Percentiles rank a stretch among this genome's conserved stretches.
Conservation (phyloP, 768 basidiomycete genomes). For the Mycena capillaripes region DNA sequence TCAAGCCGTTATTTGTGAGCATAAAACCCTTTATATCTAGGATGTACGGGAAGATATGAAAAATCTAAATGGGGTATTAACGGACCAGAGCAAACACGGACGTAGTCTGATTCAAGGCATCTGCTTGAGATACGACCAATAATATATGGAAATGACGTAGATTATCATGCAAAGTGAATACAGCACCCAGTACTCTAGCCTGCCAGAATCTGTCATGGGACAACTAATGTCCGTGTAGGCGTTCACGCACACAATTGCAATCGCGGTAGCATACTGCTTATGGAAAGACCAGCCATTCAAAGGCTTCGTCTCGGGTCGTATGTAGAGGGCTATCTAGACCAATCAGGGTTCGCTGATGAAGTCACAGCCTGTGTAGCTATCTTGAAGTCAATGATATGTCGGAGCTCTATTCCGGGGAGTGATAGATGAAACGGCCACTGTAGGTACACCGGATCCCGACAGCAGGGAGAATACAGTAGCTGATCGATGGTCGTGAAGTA, state of each 20-base stretch:
- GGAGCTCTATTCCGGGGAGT: no score
- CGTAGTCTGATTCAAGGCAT: not conserved
- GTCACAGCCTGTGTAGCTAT: no score
- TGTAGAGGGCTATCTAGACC: no score
- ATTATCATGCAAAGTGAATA: slow-evolving; percentile 15
- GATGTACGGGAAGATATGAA: not conserved
- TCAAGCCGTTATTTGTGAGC: not conserved
- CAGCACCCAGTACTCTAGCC: slow-evolving; percentile 13
- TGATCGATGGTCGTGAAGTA: no score
- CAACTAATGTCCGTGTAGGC: not conserved
- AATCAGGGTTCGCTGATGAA: no score
- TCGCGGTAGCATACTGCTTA: slow-evolving; percentile 4
- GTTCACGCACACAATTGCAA: slow-evolving; percentile 9
- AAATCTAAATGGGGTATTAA: no score
- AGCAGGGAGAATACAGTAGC: no score
- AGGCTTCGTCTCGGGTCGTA: not conserved
- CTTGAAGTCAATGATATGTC: no score
- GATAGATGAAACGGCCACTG: no score
- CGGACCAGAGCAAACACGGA: no score
- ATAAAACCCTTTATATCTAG: slow-evolving; percentile 1
- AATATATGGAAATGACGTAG: slow-evolving; percentile 20
- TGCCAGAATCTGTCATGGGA: not conserved
- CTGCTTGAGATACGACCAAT: no score
- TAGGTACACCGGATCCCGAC: no score
- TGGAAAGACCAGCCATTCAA: not conserved